Evolutionary conservation across 768 basidiomycete species (phyloP).

Genomic region (Leccinum subtestaceum): DNA sequence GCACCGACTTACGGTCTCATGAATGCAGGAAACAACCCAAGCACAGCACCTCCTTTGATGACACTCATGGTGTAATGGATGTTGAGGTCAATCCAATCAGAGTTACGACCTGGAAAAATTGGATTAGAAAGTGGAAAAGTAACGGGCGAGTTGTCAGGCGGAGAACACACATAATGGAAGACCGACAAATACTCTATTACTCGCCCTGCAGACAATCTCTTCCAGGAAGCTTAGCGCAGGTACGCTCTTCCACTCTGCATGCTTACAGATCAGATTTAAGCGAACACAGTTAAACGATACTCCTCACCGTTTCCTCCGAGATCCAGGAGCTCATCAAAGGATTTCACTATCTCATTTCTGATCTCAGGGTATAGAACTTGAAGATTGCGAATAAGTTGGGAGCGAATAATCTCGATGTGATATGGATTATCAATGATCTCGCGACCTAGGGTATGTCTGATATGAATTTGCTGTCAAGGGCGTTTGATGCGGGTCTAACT

Average conservation of each 20-base stretch:
- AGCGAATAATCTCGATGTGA: slow-evolving; percentile 29
- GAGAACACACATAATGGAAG: slow-evolving; percentile 38
- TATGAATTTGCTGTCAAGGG: slow-evolving; percentile 34
- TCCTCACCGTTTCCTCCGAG: neutral
- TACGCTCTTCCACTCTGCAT: neutral
- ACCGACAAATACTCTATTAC: slow-evolving; percentile 48
- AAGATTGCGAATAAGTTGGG: slow-evolving; percentile 38
- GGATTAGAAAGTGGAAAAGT: neutral
- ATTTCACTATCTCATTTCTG: slow-evolving; percentile 40
- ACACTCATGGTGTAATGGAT: slow-evolving; percentile 33
- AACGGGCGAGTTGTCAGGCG: neutral
- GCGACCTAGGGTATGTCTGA: slow-evolving; percentile 35
- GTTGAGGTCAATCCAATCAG: slow-evolving; percentile 21
- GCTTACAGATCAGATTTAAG: neutral
- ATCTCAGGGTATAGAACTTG: slow-evolving; percentile 38
- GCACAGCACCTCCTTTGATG: slow-evolving; percentile 5
- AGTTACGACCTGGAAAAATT: neutral
- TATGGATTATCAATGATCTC: slow-evolving; percentile 15
- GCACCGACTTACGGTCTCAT: slow-evolving; percentile 30
- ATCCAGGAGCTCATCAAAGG: slow-evolving; percentile 25
- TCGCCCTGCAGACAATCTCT: slow-evolving; percentile 39
- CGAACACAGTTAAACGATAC: neutral
- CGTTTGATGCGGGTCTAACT: neutral
- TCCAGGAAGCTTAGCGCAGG: slow-evolving; percentile 10
- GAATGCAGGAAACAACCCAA: slow-evolving; percentile 26